Evolutionary conservation across 192 early-diverging fungal genomes (phyloP), one percentile per base, ranked within the genome.

Genomic region (Blastocladiella britannica): DNA sequence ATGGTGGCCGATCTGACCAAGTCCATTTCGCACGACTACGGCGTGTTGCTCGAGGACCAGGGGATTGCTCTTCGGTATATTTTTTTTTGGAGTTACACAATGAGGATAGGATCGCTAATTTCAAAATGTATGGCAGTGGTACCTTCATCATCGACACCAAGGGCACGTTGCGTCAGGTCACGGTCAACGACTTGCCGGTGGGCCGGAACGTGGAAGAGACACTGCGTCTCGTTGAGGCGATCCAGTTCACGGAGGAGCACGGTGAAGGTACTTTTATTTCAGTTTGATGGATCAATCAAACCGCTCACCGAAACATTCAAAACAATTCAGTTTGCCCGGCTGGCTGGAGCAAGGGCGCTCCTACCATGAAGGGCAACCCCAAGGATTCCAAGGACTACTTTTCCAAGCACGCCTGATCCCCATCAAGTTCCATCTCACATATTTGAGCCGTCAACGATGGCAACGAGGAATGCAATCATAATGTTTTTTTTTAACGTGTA

Each of bases 171-270:
- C 77, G 80, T 56, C 65, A 78, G 29, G 55, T 70, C 56, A 63
- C 62, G 53, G 66, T 82, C 59, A 82, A 82, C 62, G 80, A 82
- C 51, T 47, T 79, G 28, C 69, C 69, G 37, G 69, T 82, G 29
- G 81, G 81, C n/a, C 66, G 81, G 23, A 74, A 59, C 52, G 71
- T 82, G 20, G 81, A 82, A 57, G 81, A 82, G 63, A 73, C 72
- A 2, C 60, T 82, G 27, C 65, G 81, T 59, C 62, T 82, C 22
- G 60, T 82, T 28, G 77, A 82, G 60, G 80, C 75, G 9, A 66
- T 77, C 37, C 73, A 80, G 61, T 82, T 76, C 57, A 64, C 71
- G 29, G 80, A 75, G 52, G 58, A 72, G 53, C 72, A 82, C 54
- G 80, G 80, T 27, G 78, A 73, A 64, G 25, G 56, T 57, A 15